Base-by-base conservation (phyloP, 176 grass and related monocot genomes). In the Neostapfia colusana region DNA sequence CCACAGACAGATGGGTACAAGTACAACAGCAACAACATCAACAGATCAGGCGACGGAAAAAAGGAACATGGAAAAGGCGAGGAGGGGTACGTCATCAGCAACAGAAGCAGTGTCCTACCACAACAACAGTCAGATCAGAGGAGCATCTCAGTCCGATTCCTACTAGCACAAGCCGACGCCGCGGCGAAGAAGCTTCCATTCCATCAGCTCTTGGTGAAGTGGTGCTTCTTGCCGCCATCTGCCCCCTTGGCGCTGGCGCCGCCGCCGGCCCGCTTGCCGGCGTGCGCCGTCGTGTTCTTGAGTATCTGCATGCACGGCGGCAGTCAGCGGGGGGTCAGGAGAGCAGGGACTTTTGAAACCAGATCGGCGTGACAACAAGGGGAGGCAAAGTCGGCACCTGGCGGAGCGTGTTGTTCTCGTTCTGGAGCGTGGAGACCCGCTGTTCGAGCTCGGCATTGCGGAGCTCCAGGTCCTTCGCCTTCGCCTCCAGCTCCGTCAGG, bases 321-420 rank as follows among this genome's bases (percentile, higher is more conserved):
- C 13, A 5, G 5, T 4, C 27, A 17, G 8, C 5, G 20, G 12
- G 13, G 27, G 9, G 15, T 67, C 51, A 46, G 38, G 11, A 62
- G 15, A 62, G 12, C 6, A 18, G 49, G 3, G 9, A 37, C 18
- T 14, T 21, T 58, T 58, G 23, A 58, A 58, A 65, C 51, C 60
- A 45, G 23, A 49, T 24, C 18, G 26, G 5, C 8, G 18, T 34
- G 25, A 10, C 9, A 34, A 10, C 5, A 21, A 8, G 24, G 5
- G 50, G 20, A 15, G 24, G 34, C 5, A 26, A 4, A 11, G n/a
- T 12, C 17, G 16, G 60, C 75, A 81, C 93, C 78, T 97, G 93
- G 67, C 90, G 82, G 42, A 97, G 88, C 74, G 92, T 97, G 82
- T 91, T 90, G 86, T 97, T 97, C 83, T 97, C 90, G 65, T 97